A percentile compares a stretch with the other conserved stretches of the same genome.
Evolutionary conservation across 441 rosid species (phyloP).

Genomic region (Euphorbia celastroides): DNA sequence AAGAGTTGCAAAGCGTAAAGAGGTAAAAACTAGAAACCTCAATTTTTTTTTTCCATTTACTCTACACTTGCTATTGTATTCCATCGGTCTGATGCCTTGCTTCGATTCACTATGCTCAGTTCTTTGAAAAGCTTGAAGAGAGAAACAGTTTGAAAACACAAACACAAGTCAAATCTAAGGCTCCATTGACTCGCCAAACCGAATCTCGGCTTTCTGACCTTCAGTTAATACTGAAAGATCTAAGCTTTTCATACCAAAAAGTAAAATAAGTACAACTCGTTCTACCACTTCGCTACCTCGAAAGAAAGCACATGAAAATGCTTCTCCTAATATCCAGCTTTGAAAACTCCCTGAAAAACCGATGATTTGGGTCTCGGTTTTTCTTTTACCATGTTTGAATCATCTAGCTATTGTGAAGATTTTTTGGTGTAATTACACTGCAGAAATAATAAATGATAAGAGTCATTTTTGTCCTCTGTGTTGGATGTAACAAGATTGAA

Average conservation of each 20-base stretch:
- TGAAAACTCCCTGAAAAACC: slow-evolving; percentile 16
- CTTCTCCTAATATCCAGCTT: slow-evolving; percentile 60
- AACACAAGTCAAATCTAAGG: slow-evolving; percentile 33
- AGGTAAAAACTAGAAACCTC: slow-evolving; percentile 44
- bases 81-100: background rate
- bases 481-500: too few species aligned
- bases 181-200: slow-evolving; percentile 28
- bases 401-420: too few species aligned
- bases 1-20: slow-evolving; percentile 77
- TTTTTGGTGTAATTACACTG: slow-evolving; percentile 21
- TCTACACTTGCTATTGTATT: slow-evolving; percentile 14
- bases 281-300: slow-evolving; percentile 29
- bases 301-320: slow-evolving; percentile 49
- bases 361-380: too few species aligned
- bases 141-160: slow-evolving; percentile 37
- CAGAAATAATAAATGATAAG: slow-evolving; percentile 12
- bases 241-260: slow-evolving; percentile 27
- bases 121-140: slow-evolving; percentile 66
- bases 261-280: slow-evolving; percentile 20
- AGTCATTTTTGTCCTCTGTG: too few species aligned
- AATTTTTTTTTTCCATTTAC: slow-evolving; percentile 10
- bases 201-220: slow-evolving; percentile 30
- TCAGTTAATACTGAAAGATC: slow-evolving; percentile 27
- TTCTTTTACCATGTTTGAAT: too few species aligned
- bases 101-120: slow-evolving; percentile 33